Conservation (phyloP, 2,329 filamentous ascomycete genomes). For the Talaromyces sp. region DNA sequence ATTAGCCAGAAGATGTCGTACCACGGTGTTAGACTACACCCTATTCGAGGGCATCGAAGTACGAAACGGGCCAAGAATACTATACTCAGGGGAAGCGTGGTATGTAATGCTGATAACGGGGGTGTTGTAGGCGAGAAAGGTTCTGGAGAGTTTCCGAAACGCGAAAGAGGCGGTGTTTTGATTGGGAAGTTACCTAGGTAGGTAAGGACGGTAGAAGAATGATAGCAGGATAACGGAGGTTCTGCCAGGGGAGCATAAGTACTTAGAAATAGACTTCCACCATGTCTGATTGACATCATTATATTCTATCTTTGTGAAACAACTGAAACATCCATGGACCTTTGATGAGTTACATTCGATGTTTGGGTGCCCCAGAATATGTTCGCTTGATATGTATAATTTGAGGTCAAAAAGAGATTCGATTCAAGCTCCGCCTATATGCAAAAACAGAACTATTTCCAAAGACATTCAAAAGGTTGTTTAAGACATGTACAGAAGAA, state of each 20-base stretch:
- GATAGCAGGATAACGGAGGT: background rate
- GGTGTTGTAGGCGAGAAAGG: background rate
- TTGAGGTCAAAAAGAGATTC: background rate
- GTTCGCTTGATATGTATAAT: background rate
- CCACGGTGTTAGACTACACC: background rate
- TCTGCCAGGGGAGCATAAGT: background rate
- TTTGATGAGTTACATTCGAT: background rate
- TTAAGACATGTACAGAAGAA: background rate
- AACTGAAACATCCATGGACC: background rate
- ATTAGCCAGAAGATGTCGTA: background rate
- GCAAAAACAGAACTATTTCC: background rate
- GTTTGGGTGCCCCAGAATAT: background rate
- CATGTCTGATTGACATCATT: background rate
- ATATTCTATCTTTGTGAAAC: background rate
- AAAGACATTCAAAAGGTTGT: background rate
- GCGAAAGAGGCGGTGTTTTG: background rate
- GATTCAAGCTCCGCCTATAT: slow-evolving; percentile 1
- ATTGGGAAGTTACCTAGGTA: background rate
- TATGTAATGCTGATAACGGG: background rate
- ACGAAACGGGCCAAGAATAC: background rate
- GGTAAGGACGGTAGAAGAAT: background rate
- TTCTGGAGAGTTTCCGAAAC: background rate
- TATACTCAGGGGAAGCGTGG: background rate
- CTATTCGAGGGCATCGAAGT: background rate
- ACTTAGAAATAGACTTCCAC: background rate